These are phyloP conservation scores for Dothideomycetes sp. DNA, from an alignment of 2,329 filamentous ascomycete species.

Conservation along the genomic window DNA sequence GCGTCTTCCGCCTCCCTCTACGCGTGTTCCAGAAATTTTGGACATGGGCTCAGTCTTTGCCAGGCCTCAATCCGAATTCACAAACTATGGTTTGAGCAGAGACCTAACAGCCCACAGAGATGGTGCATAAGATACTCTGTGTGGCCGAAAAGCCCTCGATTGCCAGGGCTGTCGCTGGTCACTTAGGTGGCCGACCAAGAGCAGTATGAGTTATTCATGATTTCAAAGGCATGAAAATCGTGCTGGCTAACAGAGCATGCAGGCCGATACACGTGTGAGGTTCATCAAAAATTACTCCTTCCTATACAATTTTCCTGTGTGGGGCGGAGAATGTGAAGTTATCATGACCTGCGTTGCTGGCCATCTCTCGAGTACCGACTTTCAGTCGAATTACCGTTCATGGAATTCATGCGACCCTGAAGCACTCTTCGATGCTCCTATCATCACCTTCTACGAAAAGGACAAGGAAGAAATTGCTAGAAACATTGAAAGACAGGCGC, in stretches of 20 bases:
- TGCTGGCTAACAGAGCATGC: background rate
- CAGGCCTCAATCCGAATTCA: background rate
- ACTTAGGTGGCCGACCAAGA: conserved; percentile 67
- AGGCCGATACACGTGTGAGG: conserved; percentile 3
- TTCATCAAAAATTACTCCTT: conserved; percentile 96
- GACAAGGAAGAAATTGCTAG: conserved; percentile 72
- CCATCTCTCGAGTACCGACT: conserved; percentile 75
- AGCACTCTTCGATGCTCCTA: conserved; percentile 70
- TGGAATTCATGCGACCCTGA: conserved; percentile 77
- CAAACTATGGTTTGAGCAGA: conserved; percentile 1
- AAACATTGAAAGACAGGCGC: conserved; percentile 76
- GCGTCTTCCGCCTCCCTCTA: conserved; percentile 8
- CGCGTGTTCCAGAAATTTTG: too few species aligned
- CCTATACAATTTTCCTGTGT: conserved; percentile 72
- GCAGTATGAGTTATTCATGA: conserved; percentile 47
- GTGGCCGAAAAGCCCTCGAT: conserved; percentile 90
- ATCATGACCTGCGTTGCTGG: conserved; percentile 92
- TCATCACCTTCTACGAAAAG: conserved; percentile 57
- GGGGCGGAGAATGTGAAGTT: conserved; percentile 67
- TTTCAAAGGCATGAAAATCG: conserved; percentile 26
- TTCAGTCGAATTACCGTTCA: conserved; percentile 61
- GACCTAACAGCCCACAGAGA: conserved; percentile 17
- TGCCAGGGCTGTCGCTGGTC: conserved; percentile 82
- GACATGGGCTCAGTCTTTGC: too few species aligned
- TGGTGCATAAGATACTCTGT: conserved; percentile 54